A percentile compares a stretch with the other conserved stretches of the same genome.
phyloP scores from a whole-genome alignment of 352 stramenopile genomes.

The Pythium insidiosum region DNA sequence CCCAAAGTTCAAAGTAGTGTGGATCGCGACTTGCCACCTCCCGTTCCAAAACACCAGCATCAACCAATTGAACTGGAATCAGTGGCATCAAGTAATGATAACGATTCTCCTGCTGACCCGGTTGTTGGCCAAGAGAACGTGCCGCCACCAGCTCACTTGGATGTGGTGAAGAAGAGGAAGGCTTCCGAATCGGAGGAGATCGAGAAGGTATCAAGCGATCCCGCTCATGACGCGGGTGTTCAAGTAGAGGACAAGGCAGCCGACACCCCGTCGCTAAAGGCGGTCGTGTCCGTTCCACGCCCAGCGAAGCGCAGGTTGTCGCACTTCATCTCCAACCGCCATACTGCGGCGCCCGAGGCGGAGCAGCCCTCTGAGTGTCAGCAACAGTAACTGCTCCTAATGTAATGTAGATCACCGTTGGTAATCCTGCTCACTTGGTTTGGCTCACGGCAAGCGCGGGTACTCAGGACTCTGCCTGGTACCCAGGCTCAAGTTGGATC shows the following conservation, averaged over 20 bases:
- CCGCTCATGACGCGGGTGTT: background rate
- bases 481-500: no score
- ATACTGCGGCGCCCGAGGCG: background rate
- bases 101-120: no score
- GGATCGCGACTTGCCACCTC: background rate
- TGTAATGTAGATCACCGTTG: no score
- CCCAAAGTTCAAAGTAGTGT: slow-evolving; percentile 2
- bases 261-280: background rate
- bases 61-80: no score
- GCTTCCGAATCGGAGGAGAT: no score
- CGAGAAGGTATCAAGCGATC: slow-evolving; percentile 1
- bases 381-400: slow-evolving; percentile 44
- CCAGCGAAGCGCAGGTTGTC: slow-evolving; percentile 18
- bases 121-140: slow-evolving; percentile 21
- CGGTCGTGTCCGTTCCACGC: background rate
- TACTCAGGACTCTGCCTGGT: no score
- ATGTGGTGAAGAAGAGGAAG: slow-evolving; percentile 4
- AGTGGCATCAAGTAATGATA: no score
- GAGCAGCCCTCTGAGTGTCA: slow-evolving; percentile 34
- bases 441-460: no score
- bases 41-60: background rate
- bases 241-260: background rate
- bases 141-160: background rate
- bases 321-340: slow-evolving; percentile 26
- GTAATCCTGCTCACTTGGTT: no score